Percentiles rank a stretch among this genome's conserved stretches.
Evolutionary conservation across 169 alveolate species (phyloP).

Genomic region (Plasmodium yoelii): DNA sequence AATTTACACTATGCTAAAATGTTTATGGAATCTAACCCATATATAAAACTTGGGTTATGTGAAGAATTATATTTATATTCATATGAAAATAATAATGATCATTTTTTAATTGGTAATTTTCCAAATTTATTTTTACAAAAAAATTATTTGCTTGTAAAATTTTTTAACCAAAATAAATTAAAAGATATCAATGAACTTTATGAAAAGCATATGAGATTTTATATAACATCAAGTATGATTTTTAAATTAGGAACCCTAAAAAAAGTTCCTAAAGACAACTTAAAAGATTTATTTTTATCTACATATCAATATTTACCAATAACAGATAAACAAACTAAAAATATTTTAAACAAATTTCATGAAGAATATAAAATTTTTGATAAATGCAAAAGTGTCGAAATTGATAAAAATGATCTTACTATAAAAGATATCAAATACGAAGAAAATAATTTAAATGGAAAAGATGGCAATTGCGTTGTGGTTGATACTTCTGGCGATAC

Average conservation of each 20-base stretch:
- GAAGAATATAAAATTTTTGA: slow-evolving; percentile 24
- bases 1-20: slow-evolving; percentile 77
- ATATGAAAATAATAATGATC: slow-evolving; percentile 67
- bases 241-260: slow-evolving; percentile 49
- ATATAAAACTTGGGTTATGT: slow-evolving; percentile 75
- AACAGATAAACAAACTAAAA: slow-evolving; percentile 58
- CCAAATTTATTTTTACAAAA: slow-evolving; percentile 50
- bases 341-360: slow-evolving; percentile 28
- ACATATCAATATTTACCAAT: slow-evolving; percentile 78
- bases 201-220: slow-evolving; percentile 81
- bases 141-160: slow-evolving; percentile 41
- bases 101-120: slow-evolving; percentile 67
- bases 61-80: slow-evolving; percentile 69
- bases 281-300: slow-evolving; percentile 66
- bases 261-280: slow-evolving; percentile 44
- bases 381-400: slow-evolving; percentile 19
- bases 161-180: slow-evolving; percentile 24
- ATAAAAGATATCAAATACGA: slow-evolving; percentile 6
- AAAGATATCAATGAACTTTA: slow-evolving; percentile 30
- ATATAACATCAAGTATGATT: slow-evolving; percentile 75
- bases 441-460: background rate
- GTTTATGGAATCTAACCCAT: slow-evolving; percentile 76
- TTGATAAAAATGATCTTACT: background rate
- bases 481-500: background rate
- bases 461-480: no score